Evolutionary conservation across 2,329 filamentous ascomycete genomes (phyloP).

Genomic region (Scedosporium dehoogii): DNA sequence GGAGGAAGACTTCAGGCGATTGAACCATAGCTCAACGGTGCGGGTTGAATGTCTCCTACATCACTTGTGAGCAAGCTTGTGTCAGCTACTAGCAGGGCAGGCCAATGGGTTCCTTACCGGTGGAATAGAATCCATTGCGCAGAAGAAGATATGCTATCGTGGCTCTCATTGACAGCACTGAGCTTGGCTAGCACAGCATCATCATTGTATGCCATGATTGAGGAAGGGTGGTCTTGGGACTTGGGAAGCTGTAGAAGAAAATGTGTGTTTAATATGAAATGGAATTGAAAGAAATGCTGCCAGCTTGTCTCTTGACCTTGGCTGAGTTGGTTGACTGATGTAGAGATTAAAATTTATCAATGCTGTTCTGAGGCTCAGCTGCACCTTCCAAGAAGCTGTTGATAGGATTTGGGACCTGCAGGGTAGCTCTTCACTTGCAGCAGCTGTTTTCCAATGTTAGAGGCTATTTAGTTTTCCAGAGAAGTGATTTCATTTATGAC

Average conservation of each 20-base stretch:
- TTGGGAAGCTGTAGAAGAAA: neutral
- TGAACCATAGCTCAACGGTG: constrained; percentile 85
- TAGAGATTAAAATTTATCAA: too few relatives aligned
- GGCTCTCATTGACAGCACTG: constrained; percentile 89
- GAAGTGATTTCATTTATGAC: too few relatives aligned
- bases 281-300: too few relatives aligned
- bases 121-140: constrained; percentile 99
- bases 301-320: too few relatives aligned
- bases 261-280: neutral
- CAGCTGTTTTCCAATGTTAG: too few relatives aligned
- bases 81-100: too few relatives aligned
- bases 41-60: constrained; percentile 82
- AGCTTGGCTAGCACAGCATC: constrained; percentile 93
- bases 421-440: too few relatives aligned
- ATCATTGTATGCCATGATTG: constrained; percentile 82
- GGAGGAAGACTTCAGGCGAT: constrained; percentile 77
- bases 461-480: too few relatives aligned
- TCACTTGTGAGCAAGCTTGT: neutral
- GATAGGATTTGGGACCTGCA: too few relatives aligned
- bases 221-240: neutral
- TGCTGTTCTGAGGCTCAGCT: too few relatives aligned
- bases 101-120: constrained; percentile 49
- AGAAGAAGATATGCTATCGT: constrained; percentile 92
- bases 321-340: too few relatives aligned
- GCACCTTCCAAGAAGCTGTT: too few relatives aligned